A percentile compares a stretch with the other conserved stretches of the same genome.
Conservation (phyloP, 2,329 filamentous ascomycete genomes). For the Plectosphaerella cucumerina region DNA sequence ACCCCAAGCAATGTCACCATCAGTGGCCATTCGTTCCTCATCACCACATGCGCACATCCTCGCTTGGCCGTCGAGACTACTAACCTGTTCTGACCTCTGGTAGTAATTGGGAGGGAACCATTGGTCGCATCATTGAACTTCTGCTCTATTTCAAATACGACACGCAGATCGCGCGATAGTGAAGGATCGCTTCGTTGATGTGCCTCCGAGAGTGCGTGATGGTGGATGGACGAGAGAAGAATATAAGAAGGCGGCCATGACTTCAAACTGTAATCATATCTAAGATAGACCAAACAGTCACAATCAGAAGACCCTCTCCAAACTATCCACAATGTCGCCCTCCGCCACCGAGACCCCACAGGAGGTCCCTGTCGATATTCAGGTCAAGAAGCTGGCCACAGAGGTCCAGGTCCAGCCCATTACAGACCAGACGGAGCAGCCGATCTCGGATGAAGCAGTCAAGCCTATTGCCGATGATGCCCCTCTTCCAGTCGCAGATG, state of each 20-base stretch:
- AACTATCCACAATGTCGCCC: conserved; percentile 7
- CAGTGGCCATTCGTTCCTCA: neutral
- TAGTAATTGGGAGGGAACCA: neutral
- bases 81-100: neutral
- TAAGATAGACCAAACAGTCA: neutral
- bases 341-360: conserved; percentile 8
- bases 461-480: no score
- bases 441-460: no score
- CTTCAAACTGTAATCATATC: neutral
- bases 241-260: neutral
- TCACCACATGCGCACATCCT: conserved; percentile 2
- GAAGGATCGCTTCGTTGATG: neutral
- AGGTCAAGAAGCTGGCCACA: conserved; percentile 1
- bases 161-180: neutral
- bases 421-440: no score
- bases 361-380: conserved; percentile 1
- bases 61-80: neutral
- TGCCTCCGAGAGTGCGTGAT: no score
- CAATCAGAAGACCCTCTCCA: neutral
- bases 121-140: neutral
- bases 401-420: no score
- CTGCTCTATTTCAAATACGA: neutral
- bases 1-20: conserved; percentile 3
- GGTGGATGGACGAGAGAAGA: neutral
- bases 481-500: no score